Evolutionary conservation across 257 asterid genomes (phyloP).

Genomic region (Solanum ossicruentum): DNA sequence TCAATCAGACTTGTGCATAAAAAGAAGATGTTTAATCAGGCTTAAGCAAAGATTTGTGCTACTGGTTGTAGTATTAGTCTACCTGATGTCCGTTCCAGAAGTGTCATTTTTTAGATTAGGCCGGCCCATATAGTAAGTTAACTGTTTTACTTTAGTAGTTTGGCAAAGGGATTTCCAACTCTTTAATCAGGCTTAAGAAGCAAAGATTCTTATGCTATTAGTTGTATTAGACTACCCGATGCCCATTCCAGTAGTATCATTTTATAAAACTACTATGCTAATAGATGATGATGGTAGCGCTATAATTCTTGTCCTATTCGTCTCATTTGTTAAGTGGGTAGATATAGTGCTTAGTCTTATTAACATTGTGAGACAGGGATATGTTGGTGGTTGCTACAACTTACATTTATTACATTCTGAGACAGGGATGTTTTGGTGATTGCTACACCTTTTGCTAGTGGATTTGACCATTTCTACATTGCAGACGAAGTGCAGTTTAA

Average conservation of each 20-base stretch:
- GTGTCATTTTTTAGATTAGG: neutral
- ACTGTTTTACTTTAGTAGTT: neutral
- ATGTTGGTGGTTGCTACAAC: neutral
- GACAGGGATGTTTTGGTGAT: conserved; percentile 75
- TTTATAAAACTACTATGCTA: neutral
- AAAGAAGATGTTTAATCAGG: neutral
- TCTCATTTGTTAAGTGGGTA: neutral
- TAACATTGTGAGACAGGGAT: neutral
- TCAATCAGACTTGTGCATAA: neutral
- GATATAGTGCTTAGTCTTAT: neutral
- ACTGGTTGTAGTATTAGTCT: neutral
- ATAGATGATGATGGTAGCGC: neutral
- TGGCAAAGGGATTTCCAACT: neutral
- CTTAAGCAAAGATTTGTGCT: neutral
- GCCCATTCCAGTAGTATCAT: neutral
- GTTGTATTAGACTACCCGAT: neutral
- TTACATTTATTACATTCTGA: conserved; percentile 15
- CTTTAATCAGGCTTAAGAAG: neutral
- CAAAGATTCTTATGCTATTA: neutral
- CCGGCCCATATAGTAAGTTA: neutral
- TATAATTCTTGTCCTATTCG: neutral
- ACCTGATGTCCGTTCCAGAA: neutral
- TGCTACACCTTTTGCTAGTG: conserved; percentile 95
- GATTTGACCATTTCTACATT: conserved; percentile 85
- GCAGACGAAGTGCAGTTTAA: conserved; percentile 94